Evolutionary conservation across 768 basidiomycete species (phyloP), one percentile per base, ranked within the genome.

Genomic region (Termitomyces sp.): DNA sequence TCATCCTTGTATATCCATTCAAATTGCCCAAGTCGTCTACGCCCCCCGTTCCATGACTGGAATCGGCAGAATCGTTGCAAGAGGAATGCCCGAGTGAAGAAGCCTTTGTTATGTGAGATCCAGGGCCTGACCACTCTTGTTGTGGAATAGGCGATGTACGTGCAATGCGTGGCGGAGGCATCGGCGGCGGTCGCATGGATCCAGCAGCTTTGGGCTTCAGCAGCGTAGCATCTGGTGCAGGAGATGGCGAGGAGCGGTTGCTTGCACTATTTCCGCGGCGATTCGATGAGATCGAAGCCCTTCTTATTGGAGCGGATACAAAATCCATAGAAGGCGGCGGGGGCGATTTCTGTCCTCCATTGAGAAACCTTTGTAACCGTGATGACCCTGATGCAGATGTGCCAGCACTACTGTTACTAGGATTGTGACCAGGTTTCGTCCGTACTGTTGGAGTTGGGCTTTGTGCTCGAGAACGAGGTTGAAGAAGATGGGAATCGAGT

Each of bases 31-130:
- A 66, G 32, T 71, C 72, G 8, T 63, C 65, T 9, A 62, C 61
- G 54, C 68, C 70, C 13, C 65, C 72, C 32, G 66, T 50, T n/a
- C 66, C 69, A 57, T 69, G 69, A 13, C 69, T 70, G 4, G 72
- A 74, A 44, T 78, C 77, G 43, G 74, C 56, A 2, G 77, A 77
- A 42, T 71, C 70, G 26, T 65, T 66, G 5, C 63, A 63, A 22
- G 56, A 60, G 6, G 56, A 45, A 22, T 58, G 63, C 12, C 56
- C 59, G 6, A 57, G 57, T 20, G 64, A 57, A 13, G 56, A 60
- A 14, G 63, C 44, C 28, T 59, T 56, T 14, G 54, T 40, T 12
- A 57, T 53, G 7, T 56, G 53, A 53, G 54, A 43, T 32, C 32
- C 54, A 32, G 55, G 43, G 13, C 58, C 38, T 42, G 38, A 8